Base-by-base conservation (phyloP, 2,329 filamentous ascomycete species). In the Exophiala sp. region DNA sequence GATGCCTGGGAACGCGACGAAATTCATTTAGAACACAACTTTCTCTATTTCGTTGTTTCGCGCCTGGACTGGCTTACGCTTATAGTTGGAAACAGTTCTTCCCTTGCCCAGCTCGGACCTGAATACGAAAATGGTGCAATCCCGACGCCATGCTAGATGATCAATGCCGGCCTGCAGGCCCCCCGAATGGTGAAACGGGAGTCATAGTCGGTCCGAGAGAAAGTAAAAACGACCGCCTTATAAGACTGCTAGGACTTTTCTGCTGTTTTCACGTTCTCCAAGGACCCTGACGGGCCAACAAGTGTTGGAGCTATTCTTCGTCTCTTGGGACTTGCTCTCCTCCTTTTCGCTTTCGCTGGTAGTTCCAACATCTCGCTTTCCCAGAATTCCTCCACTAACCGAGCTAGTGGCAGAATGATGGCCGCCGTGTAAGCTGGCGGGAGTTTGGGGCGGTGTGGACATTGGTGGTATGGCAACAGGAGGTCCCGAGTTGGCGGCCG, bases 381-480 rank as follows among this genome's bases (percentile, higher is more conserved):
- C 73, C n/a, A 76, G 62, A 1, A 79, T 74, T 49, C 75, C 80
- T 21, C 71, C 71, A 57, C 71, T 75, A 22, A 73, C 67, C n/a
- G 72, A 73, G 57, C 73, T 77, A 38, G 74, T 73, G 3, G 78
- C 75, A 60, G 78, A 80, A 43, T 80, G 76, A 4, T 56, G 51
- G 10, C 59, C 55, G 48, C 67, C 65, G 19, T 64, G 67, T 3
- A 68, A 65, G 24, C 71, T 68, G 51, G 79, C 71, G 4, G 91
- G 91, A 2, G 91, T 97, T 66, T 95, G 86, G 1, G 91, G 93
- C 2, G 93, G 91, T 6, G 91, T 96, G 30, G 86, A 88, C 61
- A 95, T 80, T 14, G 58, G 52, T 0, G 89, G 86, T 37, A 94
- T 71, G 2, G 68, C 68, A n/a, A 68, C 57, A 8, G 65, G 66